A percentile compares a stretch with the other conserved stretches of the same genome.
Evolutionary conservation across 2,329 filamentous ascomycete species (phyloP).

Genomic region (Setomelanomma holmii): DNA sequence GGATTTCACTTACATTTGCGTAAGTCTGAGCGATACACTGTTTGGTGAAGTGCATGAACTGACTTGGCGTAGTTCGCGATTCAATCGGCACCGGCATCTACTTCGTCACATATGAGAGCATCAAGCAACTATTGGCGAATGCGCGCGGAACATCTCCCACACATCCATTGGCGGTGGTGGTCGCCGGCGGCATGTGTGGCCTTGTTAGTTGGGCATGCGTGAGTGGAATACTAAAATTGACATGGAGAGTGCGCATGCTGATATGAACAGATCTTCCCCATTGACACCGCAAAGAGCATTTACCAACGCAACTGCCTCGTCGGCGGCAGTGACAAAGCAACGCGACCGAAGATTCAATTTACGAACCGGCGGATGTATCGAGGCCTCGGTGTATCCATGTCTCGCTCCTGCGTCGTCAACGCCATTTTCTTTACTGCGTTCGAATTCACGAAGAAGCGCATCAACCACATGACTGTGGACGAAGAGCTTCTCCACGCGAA

Average conservation of each 20-base stretch:
- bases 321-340: slow-evolving; percentile 65
- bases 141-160: slow-evolving; percentile 76
- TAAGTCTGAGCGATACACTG: slow-evolving; percentile 53
- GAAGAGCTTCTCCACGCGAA: slow-evolving; percentile 43
- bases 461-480: slow-evolving; percentile 53
- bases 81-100: slow-evolving; percentile 85
- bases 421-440: slow-evolving; percentile 91
- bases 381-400: slow-evolving; percentile 81
- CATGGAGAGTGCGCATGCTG: slow-evolving; percentile 10
- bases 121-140: slow-evolving; percentile 81
- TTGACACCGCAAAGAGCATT: slow-evolving; percentile 84
- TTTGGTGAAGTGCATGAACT: slow-evolving; percentile 11
- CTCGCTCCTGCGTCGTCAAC: slow-evolving; percentile 81
- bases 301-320: slow-evolving; percentile 84
- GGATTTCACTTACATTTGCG: slow-evolving; percentile 80
- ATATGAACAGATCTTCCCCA: slow-evolving; percentile 58
- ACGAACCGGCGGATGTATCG: slow-evolving; percentile 82
- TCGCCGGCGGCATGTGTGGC: slow-evolving; percentile 81
- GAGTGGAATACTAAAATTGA: slow-evolving; percentile 41
- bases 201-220: slow-evolving; percentile 85
- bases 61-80: slow-evolving; percentile 69
- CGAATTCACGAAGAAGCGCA: slow-evolving; percentile 75
- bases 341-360: slow-evolving; percentile 74
- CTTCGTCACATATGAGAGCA: slow-evolving; percentile 88
- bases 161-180: slow-evolving; percentile 78